Base-by-base conservation (phyloP, 2,329 filamentous ascomycete genomes). In the Sphaerulina musiva region DNA sequence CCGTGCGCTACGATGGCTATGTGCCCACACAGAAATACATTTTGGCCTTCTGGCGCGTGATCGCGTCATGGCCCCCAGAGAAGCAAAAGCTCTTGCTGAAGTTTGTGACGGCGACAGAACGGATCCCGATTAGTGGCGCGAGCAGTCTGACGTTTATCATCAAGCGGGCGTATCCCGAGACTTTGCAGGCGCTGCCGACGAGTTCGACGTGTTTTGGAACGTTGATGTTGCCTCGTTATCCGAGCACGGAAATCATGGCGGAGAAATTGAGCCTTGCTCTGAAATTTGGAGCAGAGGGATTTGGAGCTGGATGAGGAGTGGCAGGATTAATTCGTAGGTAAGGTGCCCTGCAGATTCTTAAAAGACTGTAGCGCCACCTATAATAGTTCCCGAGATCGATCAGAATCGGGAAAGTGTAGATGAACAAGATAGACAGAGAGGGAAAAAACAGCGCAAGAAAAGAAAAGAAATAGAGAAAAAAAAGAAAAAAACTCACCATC, bases 171-270 rank as follows among this genome's bases (percentile, higher is more conserved):
- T 83, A 87, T 12, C 77, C 83, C 51, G 85, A 79, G 57, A 78
- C 56, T 36, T n/a, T 79, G 61, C 70, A 75, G 58, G 69, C 73
- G 62, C 66, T 98, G 63, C 93, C 93, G 3, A 95, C 87, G 4
- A 92, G 89, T 57, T 86, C 90, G 65, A 98, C 93, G 0, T 98
- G 93, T 71, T 97, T 95, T 73, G 89, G 92, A 1, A 91, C 87
- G 46, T 72, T 98, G 44, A 73, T 95, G 60, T 70, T 98, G 57
- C 93, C 93, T 1, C 85, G 91, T 71, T 98, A 97, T 70, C 78
- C 74, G 51, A 81, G 81, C 39, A 81, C 77, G 66, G 83, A 86
- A 55, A 81, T 87, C 36, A 68, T 98, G 66, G 78, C 78, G 68
- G 78, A 85, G 72, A 88, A 91, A 65, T 72, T 98, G 65, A 78